These are phyloP conservation scores for Cytospora piceicola DNA, from an alignment of 2,329 filamentous ascomycete genomes.

Conservation along the genomic window DNA sequence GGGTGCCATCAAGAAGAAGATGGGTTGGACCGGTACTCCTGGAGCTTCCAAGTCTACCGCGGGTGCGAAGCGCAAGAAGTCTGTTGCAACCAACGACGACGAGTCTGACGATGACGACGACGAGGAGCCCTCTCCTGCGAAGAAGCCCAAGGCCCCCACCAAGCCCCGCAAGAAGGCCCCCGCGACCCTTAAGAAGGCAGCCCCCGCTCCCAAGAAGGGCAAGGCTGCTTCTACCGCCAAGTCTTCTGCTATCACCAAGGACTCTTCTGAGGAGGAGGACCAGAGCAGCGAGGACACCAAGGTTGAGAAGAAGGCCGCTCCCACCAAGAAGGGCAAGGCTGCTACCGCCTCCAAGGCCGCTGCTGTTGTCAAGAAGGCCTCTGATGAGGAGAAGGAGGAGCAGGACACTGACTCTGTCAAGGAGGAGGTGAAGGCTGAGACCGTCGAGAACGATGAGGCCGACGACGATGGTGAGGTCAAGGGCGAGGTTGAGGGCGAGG, in stretches of 20 bases:
- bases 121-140: background rate
- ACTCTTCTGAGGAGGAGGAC: slow-evolving; percentile 6
- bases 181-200: slow-evolving; percentile 3
- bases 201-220: slow-evolving; percentile 15
- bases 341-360: background rate
- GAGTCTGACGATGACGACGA: slow-evolving; percentile 5
- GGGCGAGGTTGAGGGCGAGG: background rate
- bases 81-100: background rate
- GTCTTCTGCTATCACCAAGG: slow-evolving; percentile 7
- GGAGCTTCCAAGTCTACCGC: slow-evolving; percentile 5
- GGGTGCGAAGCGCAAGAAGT: slow-evolving; percentile 22
- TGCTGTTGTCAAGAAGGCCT: slow-evolving; percentile 5
- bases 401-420: background rate
- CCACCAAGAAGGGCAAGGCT: slow-evolving; percentile 18
- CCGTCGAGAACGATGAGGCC: background rate
- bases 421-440: background rate
- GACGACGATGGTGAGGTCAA: background rate
- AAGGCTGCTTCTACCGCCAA: background rate
- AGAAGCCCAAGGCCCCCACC: slow-evolving; percentile 5
- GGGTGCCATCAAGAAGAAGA: slow-evolving; percentile 29
- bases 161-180: slow-evolving; percentile 16
- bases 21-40: slow-evolving; percentile 16
- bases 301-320: slow-evolving; percentile 2
- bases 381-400: slow-evolving; percentile 5
- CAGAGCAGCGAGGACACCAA: background rate